A percentile compares a stretch with the other conserved stretches of the same genome.
These are phyloP conservation scores for Pestalotiopsis sp. DNA, from an alignment of 2,329 filamentous ascomycete species.

Conservation along the genomic window DNA sequence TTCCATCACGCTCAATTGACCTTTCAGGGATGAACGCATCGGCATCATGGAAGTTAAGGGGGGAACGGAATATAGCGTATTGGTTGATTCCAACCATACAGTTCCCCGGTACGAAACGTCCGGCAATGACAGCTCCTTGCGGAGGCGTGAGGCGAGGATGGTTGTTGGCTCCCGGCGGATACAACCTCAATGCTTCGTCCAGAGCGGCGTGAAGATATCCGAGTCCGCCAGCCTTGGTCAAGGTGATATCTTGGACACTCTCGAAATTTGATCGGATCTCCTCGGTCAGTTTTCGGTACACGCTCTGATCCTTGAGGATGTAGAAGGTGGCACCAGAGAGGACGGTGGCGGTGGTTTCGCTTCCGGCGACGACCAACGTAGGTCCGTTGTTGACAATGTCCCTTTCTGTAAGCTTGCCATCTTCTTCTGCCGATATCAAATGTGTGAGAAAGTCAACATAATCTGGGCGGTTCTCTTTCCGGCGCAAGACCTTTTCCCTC, in stretches of 20 bases:
- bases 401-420: conserved; percentile 6
- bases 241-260: conserved; percentile 38
- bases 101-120: conserved; percentile 23
- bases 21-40: conserved; percentile 11
- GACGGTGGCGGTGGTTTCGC: conserved; percentile 48
- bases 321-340: conserved; percentile 43
- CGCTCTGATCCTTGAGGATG: conserved; percentile 33
- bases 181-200: conserved; percentile 43
- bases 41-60: conserved; percentile 8
- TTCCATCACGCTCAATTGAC: background rate
- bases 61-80: conserved; percentile 29
- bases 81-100: conserved; percentile 32
- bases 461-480: background rate
- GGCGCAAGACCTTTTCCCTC: background rate
- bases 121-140: conserved; percentile 21
- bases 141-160: conserved; percentile 20
- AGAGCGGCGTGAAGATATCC: conserved; percentile 42
- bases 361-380: conserved; percentile 33
- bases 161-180: conserved; percentile 31
- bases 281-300: conserved; percentile 31
- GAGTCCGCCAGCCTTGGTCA: conserved; percentile 30
- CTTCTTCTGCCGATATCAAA: conserved; percentile 2
- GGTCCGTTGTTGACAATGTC: conserved; percentile 11
- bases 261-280: conserved; percentile 42
- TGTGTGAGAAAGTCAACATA: background rate